Evolutionary conservation across 2,329 filamentous ascomycete genomes (phyloP).

Genomic region (Alternaria longipes): DNA sequence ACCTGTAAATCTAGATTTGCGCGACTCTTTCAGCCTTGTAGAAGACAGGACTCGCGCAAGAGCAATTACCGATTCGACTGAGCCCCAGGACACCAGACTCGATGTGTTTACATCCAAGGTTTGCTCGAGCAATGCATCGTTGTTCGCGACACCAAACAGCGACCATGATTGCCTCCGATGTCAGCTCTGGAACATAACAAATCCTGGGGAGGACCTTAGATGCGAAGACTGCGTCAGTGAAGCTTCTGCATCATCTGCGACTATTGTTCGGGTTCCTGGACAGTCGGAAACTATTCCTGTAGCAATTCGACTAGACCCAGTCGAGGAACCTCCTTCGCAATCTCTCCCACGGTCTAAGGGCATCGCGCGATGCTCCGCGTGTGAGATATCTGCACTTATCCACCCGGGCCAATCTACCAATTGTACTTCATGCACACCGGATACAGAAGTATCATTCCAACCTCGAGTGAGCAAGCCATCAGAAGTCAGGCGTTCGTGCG

Average conservation of each 20-base stretch:
- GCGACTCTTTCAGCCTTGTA: slow-evolving; percentile 20
- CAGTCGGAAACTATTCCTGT: background rate
- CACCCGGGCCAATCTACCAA: slow-evolving; percentile 14
- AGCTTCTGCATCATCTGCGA: slow-evolving; percentile 4
- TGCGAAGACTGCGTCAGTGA: slow-evolving; percentile 34
- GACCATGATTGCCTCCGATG: slow-evolving; percentile 31
- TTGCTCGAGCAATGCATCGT: slow-evolving; percentile 15
- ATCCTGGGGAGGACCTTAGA: slow-evolving; percentile 28
- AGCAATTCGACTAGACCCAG: background rate
- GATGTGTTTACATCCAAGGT: slow-evolving; percentile 34
- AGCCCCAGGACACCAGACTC: slow-evolving; percentile 31
- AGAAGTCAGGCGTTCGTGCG: slow-evolving; percentile 41
- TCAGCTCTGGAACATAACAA: slow-evolving; percentile 36
- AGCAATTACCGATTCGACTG: slow-evolving; percentile 20
- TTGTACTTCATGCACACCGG: slow-evolving; percentile 27
- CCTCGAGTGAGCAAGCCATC: slow-evolving; percentile 13
- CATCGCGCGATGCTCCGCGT: slow-evolving; percentile 32
- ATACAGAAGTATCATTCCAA: slow-evolving; percentile 20
- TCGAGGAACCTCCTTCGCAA: background rate
- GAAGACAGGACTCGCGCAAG: slow-evolving; percentile 19
- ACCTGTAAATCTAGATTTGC: slow-evolving; percentile 10
- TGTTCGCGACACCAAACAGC: slow-evolving; percentile 17
- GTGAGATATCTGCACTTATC: slow-evolving; percentile 32
- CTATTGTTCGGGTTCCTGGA: background rate
- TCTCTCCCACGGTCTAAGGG: background rate